phyloP scores from a whole-genome alignment of 192 early-diverging fungal species.

The Entomortierella lignicola region DNA sequence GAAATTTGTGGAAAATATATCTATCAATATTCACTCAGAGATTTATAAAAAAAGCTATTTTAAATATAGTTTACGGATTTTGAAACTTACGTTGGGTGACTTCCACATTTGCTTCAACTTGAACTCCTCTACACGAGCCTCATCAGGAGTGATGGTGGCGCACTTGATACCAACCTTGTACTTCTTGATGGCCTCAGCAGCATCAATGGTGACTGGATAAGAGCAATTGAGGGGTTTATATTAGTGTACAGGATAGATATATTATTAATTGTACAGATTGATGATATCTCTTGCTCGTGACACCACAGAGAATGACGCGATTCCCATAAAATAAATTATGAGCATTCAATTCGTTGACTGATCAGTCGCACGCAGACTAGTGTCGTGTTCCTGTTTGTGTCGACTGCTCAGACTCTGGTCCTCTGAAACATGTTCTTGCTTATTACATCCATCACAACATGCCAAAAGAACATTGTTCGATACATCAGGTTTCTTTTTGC shows the following conservation, averaged over 20 bases:
- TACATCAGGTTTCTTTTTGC: too few relatives aligned
- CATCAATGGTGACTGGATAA: constrained; percentile 82
- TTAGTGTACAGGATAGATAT: neutral
- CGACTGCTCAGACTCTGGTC: too few relatives aligned
- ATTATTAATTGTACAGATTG: too few relatives aligned
- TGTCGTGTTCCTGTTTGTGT: neutral
- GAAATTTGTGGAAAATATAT: neutral
- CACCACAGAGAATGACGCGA: constrained; percentile 16
- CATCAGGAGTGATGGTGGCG: constrained; percentile 98
- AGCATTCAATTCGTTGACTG: neutral
- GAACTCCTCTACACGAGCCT: constrained; percentile 94
- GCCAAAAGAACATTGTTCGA: too few relatives aligned
- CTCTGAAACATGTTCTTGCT: too few relatives aligned
- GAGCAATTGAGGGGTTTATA: neutral
- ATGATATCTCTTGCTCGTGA: too few relatives aligned
- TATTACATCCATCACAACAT: neutral
- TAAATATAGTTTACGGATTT: neutral
- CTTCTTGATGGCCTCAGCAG: constrained; percentile 94
- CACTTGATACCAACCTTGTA: constrained; percentile 99
- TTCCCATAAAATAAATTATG: neutral
- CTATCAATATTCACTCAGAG: neutral
- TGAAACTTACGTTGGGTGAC: constrained; percentile 79
- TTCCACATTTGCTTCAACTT: constrained; percentile 97
- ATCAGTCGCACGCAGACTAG: neutral
- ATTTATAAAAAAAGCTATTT: neutral